Conservation (phyloP, 805 yeast species). For the Yamadazyma paraphyllophila region DNA sequence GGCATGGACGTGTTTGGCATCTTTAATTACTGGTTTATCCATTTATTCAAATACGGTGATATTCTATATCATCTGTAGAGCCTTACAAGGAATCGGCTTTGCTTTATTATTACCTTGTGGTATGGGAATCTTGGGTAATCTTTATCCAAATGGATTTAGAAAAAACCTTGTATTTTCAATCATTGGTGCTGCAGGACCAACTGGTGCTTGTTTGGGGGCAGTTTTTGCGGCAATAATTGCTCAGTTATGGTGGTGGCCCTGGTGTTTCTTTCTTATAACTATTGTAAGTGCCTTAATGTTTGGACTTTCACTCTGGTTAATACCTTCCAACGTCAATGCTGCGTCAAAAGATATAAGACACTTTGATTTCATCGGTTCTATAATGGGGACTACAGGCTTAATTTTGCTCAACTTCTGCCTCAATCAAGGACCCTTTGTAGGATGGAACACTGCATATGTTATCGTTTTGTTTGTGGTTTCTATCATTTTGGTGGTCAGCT, state of each 20-base stretch:
- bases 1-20: conserved; percentile 54
- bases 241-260: conserved; percentile 55
- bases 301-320: conserved; percentile 1
- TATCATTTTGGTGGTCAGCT: conserved; percentile 35
- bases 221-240: conserved; percentile 49
- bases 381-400: conserved; percentile 57
- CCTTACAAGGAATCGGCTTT: conserved; percentile 64
- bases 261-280: conserved; percentile 52
- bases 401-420: conserved; percentile 65
- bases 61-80: conserved; percentile 55
- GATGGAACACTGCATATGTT: conserved; percentile 63
- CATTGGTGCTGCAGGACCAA: conserved; percentile 62
- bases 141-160: conserved; percentile 40
- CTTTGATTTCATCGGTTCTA: conserved; percentile 31
- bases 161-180: conserved; percentile 55
- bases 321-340: conserved; percentile 10
- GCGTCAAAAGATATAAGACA: conserved; percentile 10
- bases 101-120: conserved; percentile 61
- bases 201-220: conserved; percentile 58
- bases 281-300: conserved; percentile 33
- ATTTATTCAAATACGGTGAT: conserved; percentile 46
- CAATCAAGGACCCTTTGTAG: conserved; percentile 73
- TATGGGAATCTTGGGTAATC: conserved; percentile 51
- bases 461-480: conserved; percentile 57
- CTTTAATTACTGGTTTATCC: conserved; percentile 58